Base-by-base conservation (phyloP, 257 asterid species). In the Rauvolfia tetraphylla region DNA sequence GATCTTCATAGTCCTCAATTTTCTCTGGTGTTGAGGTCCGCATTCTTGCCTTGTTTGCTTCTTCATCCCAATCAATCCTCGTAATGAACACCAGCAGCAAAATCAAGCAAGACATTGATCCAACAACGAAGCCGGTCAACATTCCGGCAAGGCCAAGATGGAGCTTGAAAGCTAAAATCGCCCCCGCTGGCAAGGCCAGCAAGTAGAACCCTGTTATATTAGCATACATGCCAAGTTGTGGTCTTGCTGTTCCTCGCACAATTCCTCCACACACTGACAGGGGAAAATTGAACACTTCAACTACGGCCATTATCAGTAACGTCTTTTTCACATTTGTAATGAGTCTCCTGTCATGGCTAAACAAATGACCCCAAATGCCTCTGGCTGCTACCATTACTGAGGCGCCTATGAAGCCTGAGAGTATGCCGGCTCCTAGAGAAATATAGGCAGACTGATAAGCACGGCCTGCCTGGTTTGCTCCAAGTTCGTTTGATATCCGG, bases 191-290 rank as follows among this genome's bases (percentile, higher is more conserved):
- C 82, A 95, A 73, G 1, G 93, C 97, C 70, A 93, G 10, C 69
- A 91, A 15, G 71, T 95, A 95, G 53, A 91, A 93, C 11, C 98
- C 98, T 3, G 85, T 80, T 17, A 93, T 59, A 63, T 88, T 91
- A 5, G 98, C 97, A 65, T 90, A 93, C 82, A 81, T 89, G 17
- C 91, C 96, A 10, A 93, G 74, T 89, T 91, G 85, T 20, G 97
- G 98, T 76, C 91, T 42, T 0, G 95, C 98, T 72, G 97, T 95
- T 9, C 99, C 98, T 72, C 98, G 81, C 75, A 91, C 94, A 2
- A 95, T 86, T 59, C 97, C 99, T 0, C 97, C 98, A 18, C 96
- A 89, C 69, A 93, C 99, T 22, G 86, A 86, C 77, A 92, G 58
- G 9, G 99, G 98, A 33, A 92, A 92, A 46, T 95, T 95, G 33